Evolutionary conservation across 352 stramenopile species (phyloP), one percentile per base, ranked within the genome.

Genomic region (Pythium insidiosum): DNA sequence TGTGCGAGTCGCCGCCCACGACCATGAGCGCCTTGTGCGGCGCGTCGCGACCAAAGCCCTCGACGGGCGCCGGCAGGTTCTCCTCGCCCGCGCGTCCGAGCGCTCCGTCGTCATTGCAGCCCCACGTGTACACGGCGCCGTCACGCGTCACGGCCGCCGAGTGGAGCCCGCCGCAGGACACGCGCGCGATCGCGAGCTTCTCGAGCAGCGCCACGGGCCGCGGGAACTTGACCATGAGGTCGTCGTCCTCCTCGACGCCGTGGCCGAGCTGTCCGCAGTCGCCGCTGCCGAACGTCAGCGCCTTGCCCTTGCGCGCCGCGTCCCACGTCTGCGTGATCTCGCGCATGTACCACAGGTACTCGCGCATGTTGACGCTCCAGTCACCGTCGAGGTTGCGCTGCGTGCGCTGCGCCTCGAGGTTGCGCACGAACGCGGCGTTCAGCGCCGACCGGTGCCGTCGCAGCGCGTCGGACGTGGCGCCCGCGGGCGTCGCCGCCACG

Each of bases 121-220:
- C 96, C 91, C 94, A 99, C 26, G 90, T 96, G 57, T 87, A 98
- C 6, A 98, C 86, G 19, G 80, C 50, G 25, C 95, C 95, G 34
- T 86, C 62, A 4, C 68, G 50, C 2, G 84, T 91, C 28, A 97
- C 69, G 10, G 77, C 92, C 12, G 88, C 73, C 26, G 80, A 94
- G 69, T 98, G 90, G 30, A 98, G 61, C 2, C 93, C 95, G 19
- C 96, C 96, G 44, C 76, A 95, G 11, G 77, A 72, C 6, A 97
- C 76, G 40, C 73, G 75, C 35, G 68, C 54, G 47, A 95, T 69
- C 26, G 53, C 36, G 16, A 72, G 48, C 33, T 68, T 69, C 3
- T 43, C 11, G 3, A 94, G 54, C 6, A 63, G 43, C 42, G 39
- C 28, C 12, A 93, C 53, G 4, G 77, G 53, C 2, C 73, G 67